Evolutionary conservation across 192 early-diverging fungal species (phyloP).

Genomic region (Entomortierella beljakovae): DNA sequence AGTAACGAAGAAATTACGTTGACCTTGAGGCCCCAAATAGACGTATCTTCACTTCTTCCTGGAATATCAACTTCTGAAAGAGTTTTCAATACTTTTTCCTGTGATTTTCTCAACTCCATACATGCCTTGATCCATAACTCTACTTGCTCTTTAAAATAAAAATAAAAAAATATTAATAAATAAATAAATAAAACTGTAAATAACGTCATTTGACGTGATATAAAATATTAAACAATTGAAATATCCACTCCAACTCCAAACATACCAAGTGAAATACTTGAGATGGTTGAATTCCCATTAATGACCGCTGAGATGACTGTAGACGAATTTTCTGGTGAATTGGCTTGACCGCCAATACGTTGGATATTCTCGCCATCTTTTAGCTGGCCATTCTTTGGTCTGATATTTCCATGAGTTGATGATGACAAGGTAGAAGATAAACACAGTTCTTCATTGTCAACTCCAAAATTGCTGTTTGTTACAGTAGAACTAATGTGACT

Average conservation of each 20-base stretch:
- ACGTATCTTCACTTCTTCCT: not conserved
- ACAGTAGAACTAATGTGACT: no score
- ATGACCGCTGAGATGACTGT: no score
- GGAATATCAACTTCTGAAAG: not conserved
- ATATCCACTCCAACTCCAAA: not conserved
- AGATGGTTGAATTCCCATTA: no score
- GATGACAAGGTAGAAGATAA: no score
- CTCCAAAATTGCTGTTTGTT: no score
- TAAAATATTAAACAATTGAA: not conserved
- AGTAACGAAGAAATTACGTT: constrained; percentile 11
- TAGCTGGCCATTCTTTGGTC: no score
- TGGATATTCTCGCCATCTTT: no score
- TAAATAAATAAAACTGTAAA: not conserved
- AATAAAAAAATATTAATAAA: not conserved
- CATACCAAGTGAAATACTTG: not conserved
- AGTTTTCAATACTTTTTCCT: constrained; percentile 9
- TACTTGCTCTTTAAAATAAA: constrained; percentile 9
- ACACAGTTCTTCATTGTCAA: no score
- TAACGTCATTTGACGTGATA: no score
- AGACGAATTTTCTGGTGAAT: no score
- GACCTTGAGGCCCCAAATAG: constrained; percentile 3
- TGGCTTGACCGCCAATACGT: no score
- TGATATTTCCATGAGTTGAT: no score
- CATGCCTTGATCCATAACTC: constrained; percentile 26
- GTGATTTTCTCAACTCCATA: constrained; percentile 12